Percentiles rank a stretch among this genome's conserved stretches.
Conservation (phyloP, 164 flowering plant species). For the Chloranthus sessilifolius region DNA sequence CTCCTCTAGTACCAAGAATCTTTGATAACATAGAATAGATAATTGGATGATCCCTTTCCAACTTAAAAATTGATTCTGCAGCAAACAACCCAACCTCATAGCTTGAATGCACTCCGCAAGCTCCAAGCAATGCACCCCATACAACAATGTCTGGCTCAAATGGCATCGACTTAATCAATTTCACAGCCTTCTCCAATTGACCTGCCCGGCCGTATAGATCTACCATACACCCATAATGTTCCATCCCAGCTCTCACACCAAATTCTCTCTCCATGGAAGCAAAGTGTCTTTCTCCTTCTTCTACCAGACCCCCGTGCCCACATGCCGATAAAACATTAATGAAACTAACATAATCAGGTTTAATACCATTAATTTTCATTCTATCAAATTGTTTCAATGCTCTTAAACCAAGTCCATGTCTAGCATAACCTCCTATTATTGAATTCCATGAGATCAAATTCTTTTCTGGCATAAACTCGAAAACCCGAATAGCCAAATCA, state of each 20-base stretch:
- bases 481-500: constrained; percentile 29
- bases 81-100: constrained; percentile 40
- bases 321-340: constrained; percentile 52
- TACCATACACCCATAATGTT: constrained; percentile 66
- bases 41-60: constrained; percentile 47
- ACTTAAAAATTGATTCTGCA: constrained; percentile 29
- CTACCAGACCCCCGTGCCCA: constrained; percentile 47
- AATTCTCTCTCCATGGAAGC: constrained; percentile 30
- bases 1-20: constrained; percentile 48
- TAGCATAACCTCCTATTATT: constrained; percentile 52
- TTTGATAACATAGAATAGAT: constrained; percentile 33
- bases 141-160: constrained; percentile 49
- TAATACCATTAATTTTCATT: constrained; percentile 27
- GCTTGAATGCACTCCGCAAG: constrained; percentile 51
- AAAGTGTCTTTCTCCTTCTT: constrained; percentile 42
- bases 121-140: constrained; percentile 68
- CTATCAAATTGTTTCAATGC: constrained; percentile 42
- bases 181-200: constrained; percentile 39
- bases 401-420: constrained; percentile 41
- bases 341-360: constrained; percentile 47
- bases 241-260: constrained; percentile 31
- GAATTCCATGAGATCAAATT: constrained; percentile 54
- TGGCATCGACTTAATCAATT: constrained; percentile 44
- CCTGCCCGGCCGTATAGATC: constrained; percentile 63
- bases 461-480: constrained; percentile 29